A percentile compares a stretch with the other conserved stretches of the same genome.
Evolutionary conservation across 2,329 filamentous ascomycete genomes (phyloP).

Genomic region (Hortaea sp.): DNA sequence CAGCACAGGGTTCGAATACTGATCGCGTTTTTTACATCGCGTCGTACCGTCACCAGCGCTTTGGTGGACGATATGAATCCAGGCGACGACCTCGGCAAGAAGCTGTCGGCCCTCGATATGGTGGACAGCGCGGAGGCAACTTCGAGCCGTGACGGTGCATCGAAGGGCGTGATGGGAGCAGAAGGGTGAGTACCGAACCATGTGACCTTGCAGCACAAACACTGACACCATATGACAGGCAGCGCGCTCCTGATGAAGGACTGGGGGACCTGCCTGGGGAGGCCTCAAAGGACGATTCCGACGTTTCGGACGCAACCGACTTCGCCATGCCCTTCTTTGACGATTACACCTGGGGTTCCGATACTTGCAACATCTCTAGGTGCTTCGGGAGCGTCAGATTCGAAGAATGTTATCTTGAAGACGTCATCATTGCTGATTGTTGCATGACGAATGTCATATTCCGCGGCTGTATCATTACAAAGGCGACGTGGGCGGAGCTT

Average conservation of each 20-base stretch:
- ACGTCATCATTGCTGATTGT: neutral
- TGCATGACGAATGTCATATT: neutral
- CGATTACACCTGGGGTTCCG: neutral
- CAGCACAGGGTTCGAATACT: no score
- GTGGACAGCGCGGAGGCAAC: no score
- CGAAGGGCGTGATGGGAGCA: no score
- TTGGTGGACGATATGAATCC: no score
- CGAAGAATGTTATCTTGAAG: neutral
- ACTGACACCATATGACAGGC: neutral
- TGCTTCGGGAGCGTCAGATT: slow-evolving; percentile 1
- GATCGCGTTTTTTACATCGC: no score
- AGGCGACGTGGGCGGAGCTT: neutral
- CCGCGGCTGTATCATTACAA: neutral
- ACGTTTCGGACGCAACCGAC: neutral
- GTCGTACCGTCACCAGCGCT: no score
- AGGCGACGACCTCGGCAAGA: no score
- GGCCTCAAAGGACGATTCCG: neutral
- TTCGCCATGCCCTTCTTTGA: neutral
- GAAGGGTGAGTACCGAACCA: neutral
- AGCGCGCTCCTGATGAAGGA: neutral
- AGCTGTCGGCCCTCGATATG: no score
- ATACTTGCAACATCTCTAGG: neutral
- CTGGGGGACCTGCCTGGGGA: neutral
- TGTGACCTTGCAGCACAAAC: neutral
- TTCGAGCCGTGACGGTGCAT: no score